Conservation (phyloP, 176 grass and related monocot species). For the Avena insularis region DNA sequence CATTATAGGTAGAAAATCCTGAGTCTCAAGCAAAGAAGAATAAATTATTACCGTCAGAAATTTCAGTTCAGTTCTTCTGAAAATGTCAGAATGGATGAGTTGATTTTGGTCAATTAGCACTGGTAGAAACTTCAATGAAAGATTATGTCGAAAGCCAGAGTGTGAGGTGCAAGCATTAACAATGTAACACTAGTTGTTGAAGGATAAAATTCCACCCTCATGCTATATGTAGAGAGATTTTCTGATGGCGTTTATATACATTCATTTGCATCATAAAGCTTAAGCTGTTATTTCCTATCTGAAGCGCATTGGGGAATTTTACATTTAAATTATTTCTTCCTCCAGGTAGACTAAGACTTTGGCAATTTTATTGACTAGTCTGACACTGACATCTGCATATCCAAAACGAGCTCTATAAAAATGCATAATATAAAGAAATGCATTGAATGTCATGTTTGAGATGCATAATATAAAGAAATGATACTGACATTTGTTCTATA, state of each 20-base stretch:
- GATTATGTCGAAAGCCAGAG: neutral
- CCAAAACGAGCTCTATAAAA: neutral
- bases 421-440: neutral
- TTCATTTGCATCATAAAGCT: neutral
- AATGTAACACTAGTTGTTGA: neutral
- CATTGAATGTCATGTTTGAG: neutral
- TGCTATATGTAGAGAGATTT: conserved; percentile 16
- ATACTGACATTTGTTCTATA: neutral
- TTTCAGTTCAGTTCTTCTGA: conserved; percentile 21
- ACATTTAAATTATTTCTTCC: neutral
- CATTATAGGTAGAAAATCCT: neutral
- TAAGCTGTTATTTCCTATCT: conserved; percentile 9
- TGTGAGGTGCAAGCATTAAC: neutral
- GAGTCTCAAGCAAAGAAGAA: conserved; percentile 9
- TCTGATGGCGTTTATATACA: neutral
- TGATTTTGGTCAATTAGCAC: conserved; percentile 1
- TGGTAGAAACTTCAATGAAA: neutral
- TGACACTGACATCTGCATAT: neutral
- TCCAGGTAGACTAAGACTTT: neutral
- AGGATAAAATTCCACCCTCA: neutral
- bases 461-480: neutral
- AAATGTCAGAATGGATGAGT: neutral
- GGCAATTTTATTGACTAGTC: neutral
- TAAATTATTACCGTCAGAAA: conserved; percentile 10
- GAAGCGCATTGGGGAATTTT: neutral